phyloP scores from a whole-genome alignment of 345 rosid species.

The Eutrema japonicum region DNA sequence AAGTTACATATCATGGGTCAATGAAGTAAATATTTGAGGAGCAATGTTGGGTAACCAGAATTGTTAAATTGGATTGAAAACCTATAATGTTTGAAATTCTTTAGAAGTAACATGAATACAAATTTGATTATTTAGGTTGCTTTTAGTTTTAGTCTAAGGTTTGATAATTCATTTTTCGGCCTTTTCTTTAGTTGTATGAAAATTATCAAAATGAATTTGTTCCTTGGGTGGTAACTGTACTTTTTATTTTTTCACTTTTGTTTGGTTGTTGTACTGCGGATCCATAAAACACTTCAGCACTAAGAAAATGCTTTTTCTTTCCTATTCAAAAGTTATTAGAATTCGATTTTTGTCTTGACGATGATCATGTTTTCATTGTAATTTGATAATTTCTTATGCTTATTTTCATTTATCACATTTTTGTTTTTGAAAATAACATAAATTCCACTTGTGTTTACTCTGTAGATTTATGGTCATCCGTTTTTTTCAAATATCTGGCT shows the following conservation, averaged over 20 bases:
- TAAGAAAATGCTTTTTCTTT: neutral
- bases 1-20: neutral
- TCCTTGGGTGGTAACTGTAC: constrained; percentile 8
- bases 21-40: no score
- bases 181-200: constrained; percentile 35
- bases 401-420: neutral
- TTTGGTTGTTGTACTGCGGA: constrained; percentile 12
- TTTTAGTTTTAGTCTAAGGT: neutral
- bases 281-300: constrained; percentile 23
- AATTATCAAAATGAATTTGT: neutral
- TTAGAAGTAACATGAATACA: neutral
- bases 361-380: neutral
- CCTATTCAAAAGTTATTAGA: neutral
- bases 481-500: neutral
- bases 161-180: constrained; percentile 33
- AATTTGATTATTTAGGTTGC: neutral
- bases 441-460: neutral
- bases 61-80: neutral
- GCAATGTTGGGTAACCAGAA: neutral
- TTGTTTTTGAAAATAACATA: neutral
- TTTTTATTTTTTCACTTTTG: neutral
- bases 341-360: neutral
- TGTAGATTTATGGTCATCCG: neutral
- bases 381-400: neutral
- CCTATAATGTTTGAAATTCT: neutral